A percentile compares a stretch with the other conserved stretches of the same genome.
Evolutionary conservation across 1,139 yeast species (phyloP).

Genomic region (Suhomyces chickasaworum): DNA sequence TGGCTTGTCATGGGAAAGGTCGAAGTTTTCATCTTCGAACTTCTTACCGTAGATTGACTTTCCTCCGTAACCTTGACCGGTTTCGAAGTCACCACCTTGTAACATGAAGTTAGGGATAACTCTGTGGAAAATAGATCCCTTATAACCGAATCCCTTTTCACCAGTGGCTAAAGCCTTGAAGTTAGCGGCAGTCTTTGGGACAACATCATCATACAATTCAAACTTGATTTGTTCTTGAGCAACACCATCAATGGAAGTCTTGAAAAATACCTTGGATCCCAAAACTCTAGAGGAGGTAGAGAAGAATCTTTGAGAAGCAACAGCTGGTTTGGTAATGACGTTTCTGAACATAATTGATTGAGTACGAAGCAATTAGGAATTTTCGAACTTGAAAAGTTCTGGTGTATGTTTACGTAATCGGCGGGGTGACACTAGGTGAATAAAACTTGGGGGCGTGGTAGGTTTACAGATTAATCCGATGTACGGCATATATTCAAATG

Average conservation of each 20-base stretch:
- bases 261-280: slow-evolving; percentile 41
- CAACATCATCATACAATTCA: slow-evolving; percentile 82
- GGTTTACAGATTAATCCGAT: not conserved
- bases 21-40: slow-evolving; percentile 43
- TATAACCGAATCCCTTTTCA: slow-evolving; percentile 95
- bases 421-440: too few species aligned
- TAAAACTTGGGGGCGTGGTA: not conserved
- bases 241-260: slow-evolving; percentile 39
- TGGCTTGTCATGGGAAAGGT: slow-evolving; percentile 35
- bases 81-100: slow-evolving; percentile 48
- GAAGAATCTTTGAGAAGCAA: slow-evolving; percentile 29
- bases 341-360: slow-evolving; percentile 17
- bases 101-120: slow-evolving; percentile 47
- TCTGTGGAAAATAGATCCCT: slow-evolving; percentile 62
- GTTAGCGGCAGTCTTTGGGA: slow-evolving; percentile 97
- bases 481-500: slow-evolving; percentile 3
- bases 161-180: slow-evolving; percentile 97
- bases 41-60: slow-evolving; percentile 42
- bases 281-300: slow-evolving; percentile 32
- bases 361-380: not conserved
- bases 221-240: slow-evolving; percentile 35
- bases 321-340: slow-evolving; percentile 18
- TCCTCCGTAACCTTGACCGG: slow-evolving; percentile 46
- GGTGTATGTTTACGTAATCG: not conserved
- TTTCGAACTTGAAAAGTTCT: slow-evolving; percentile 1